Base-by-base conservation (phyloP, 257 asterid species). In the Euphrasia confusa region DNA sequence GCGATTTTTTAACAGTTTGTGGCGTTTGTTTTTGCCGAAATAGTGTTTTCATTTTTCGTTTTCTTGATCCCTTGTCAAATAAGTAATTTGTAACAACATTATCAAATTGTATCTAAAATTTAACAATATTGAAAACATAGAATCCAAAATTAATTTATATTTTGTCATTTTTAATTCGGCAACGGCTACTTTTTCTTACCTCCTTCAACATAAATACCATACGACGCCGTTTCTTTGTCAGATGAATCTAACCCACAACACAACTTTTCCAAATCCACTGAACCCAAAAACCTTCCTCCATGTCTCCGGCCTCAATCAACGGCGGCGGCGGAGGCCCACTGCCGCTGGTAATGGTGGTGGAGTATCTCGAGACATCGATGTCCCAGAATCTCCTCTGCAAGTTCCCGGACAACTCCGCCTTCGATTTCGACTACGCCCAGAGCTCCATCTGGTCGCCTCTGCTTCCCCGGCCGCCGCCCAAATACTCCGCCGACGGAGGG, bases 371-470 rank as follows among this genome's bases (percentile, higher is more conserved):
- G 71, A 53, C 86, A 7, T 57, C 92, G 69, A 89, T 86, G 98
- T 84, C 97, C 0, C 81, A 10, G 7, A 82, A 81, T 32, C 95
- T 84, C 30, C 95, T 92, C 65, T 56, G 69, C 81, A 92, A 86
- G 56, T 89, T 86, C 67, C 95, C 95, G 0, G 97, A 92, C 75
- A 83, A 84, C 71, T 84, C 98, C 0, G 83, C 95, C 10, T 89
- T 84, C 70, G 98, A 83, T 64, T 89, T 86, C 77, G 82, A 92
- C 78, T 89, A 92, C 71, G 48, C 95, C 1, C 96, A 86, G 89
- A 92, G 97, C 79, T 83, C 97, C 48, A 81, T 92, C 33, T 92
- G 99, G 97, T 92, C 99, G 40, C 99, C 97, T 30, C 44, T 90
- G 48, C 79, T 85, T 40, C 83, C 84, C 7, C 85, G 78, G 15